Evolutionary conservation across 352 stramenopile species (phyloP).

Genomic region (Globisporangium rhizosaccharum): DNA sequence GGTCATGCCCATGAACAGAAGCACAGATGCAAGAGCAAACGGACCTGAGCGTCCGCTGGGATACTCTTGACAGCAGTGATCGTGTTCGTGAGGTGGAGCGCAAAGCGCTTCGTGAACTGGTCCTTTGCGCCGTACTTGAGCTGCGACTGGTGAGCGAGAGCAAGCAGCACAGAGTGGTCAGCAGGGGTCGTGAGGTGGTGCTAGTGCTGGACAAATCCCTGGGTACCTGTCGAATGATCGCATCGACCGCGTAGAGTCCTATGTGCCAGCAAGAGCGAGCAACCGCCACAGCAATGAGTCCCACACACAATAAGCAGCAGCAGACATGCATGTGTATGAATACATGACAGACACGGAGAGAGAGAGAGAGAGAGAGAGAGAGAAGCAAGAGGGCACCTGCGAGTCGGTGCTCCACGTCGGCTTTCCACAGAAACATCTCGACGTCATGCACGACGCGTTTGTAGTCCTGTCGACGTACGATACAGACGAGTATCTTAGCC

Average conservation of each 20-base stretch:
- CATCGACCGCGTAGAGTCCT: constrained; percentile 81
- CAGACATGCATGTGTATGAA: neutral
- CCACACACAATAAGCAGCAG: constrained; percentile 4
- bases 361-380: constrained; percentile 5
- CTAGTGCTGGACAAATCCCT: neutral
- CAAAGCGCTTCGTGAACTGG: constrained; percentile 72
- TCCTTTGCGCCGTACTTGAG: constrained; percentile 63
- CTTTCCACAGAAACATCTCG: constrained; percentile 81
- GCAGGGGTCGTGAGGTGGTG: neutral
- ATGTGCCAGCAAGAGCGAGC: neutral
- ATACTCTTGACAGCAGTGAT: constrained; percentile 68
- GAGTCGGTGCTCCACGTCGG: constrained; percentile 73
- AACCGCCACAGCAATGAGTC: constrained; percentile 3
- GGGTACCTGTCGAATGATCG: constrained; percentile 70
- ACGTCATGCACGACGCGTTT: constrained; percentile 86
- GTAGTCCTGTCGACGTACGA: constrained; percentile 49
- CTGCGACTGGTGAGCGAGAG: constrained; percentile 37
- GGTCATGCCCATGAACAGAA: neutral
- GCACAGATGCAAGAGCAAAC: too few species aligned
- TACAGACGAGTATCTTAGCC: neutral
- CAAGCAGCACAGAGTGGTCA: constrained; percentile 4
- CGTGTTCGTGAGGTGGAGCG: constrained; percentile 68
- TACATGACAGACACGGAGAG: constrained; percentile 2
- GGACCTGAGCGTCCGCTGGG: constrained; percentile 51
- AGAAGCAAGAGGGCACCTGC: constrained; percentile 31